Conservation (phyloP, 148 eudicot species). For the Chenopodium suecicum region DNA sequence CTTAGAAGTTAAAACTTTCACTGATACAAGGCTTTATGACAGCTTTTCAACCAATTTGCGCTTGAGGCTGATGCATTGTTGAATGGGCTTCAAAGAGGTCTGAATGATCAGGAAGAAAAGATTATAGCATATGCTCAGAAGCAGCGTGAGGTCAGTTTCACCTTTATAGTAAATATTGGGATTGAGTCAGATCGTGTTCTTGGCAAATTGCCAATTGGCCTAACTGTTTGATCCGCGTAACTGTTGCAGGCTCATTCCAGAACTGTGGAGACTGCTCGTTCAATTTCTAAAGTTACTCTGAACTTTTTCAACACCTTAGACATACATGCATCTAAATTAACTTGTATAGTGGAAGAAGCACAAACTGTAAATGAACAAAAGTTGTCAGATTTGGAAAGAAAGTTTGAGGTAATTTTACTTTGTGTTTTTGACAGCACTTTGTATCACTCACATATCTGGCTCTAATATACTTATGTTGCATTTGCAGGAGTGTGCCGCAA, state of each 20-base stretch:
- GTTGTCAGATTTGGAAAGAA: conserved; percentile 78
- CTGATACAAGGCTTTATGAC: conserved; percentile 31
- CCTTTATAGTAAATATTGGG: not conserved
- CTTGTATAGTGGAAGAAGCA: conserved; percentile 73
- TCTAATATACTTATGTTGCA: conserved; percentile 10
- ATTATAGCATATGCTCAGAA: conserved; percentile 62
- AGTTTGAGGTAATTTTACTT: conserved; percentile 66
- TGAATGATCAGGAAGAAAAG: conserved; percentile 73
- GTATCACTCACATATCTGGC: conserved; percentile 11
- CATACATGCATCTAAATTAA: conserved; percentile 73
- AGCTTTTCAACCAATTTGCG: conserved; percentile 80
- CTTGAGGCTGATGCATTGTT: conserved; percentile 80
- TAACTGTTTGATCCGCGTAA: not conserved
- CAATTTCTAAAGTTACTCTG: conserved; percentile 72
- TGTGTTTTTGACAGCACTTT: conserved; percentile 9
- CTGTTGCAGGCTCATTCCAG: conserved; percentile 82
- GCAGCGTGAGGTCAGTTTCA: conserved; percentile 66
- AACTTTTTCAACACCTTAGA: conserved; percentile 74
- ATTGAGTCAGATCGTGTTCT: not conserved
- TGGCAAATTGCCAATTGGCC: not conserved
- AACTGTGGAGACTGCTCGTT: conserved; percentile 73
- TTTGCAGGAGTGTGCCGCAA: conserved; percentile 82
- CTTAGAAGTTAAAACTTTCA: not conserved
- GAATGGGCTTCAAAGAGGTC: conserved; percentile 74
- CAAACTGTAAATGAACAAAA: conserved; percentile 71